Evolutionary conservation across 176 grass and related monocot species (phyloP).

Genomic region (Sorghum bicolor): Sorghum_bicolor_NCBIv3 NC_012872.2:73728001-73728500

Average conservation of each 20-base stretch:
- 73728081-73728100: background rate
- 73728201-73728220: background rate
- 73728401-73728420: background rate
- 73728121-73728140: constrained; percentile 15
- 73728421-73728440: background rate
- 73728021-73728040: background rate
- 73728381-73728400: background rate
- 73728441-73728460: too few species aligned
- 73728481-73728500: too few species aligned
- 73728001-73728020: constrained; percentile 13
- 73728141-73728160: background rate
- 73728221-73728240: too few species aligned
- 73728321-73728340: too few species aligned
- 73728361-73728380: too few species aligned
- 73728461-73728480: too few species aligned
- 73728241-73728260: too few species aligned
- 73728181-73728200: background rate
- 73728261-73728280: too few species aligned
- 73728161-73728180: background rate
- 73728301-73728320: too few species aligned
- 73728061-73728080: background rate
- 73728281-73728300: too few species aligned
- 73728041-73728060: background rate
- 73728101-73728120: background rate
- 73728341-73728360: too few species aligned